These are phyloP conservation scores for Fusarium bulbicola DNA, from an alignment of 2,329 filamentous ascomycete genomes.

Conservation along the genomic window DNA sequence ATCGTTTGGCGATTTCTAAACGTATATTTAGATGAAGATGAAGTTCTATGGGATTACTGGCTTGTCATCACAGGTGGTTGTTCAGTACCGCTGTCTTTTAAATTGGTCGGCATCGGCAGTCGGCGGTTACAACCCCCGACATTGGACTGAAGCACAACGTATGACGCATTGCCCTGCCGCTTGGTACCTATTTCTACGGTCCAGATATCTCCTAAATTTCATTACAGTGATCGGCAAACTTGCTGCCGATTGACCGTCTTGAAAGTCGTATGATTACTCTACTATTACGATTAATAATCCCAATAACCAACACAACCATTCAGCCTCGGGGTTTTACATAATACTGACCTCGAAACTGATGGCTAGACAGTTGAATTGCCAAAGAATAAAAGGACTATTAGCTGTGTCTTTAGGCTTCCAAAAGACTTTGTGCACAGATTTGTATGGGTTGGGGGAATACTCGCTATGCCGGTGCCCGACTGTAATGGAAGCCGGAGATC, in stretches of 20 bases:
- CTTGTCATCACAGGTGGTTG: rapidly evolving
- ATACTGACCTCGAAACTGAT: background rate
- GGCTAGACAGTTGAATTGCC: background rate
- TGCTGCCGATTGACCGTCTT: background rate
- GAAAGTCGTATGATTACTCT: background rate
- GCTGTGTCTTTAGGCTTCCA: rapidly evolving
- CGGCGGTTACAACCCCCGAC: background rate
- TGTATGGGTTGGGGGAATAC: background rate
- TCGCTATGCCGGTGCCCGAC: background rate
- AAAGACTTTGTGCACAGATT: background rate
- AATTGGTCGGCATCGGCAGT: background rate
- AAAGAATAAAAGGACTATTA: background rate
- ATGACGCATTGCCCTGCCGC: background rate
- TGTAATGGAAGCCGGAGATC: background rate
- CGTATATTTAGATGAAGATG: rapidly evolving
- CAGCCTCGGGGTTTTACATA: background rate
- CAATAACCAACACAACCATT: rapidly evolving
- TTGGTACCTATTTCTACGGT: background rate
- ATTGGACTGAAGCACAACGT: too few relatives aligned
- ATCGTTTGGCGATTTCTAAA: rapidly evolving
- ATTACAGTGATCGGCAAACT: background rate
- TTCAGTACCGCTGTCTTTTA: background rate
- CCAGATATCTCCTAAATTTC: background rate
- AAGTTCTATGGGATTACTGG: background rate
- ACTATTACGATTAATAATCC: background rate